Conservation (phyloP, 2,329 filamentous ascomycete species). For the Pseudogymnoascus destructans region DNA sequence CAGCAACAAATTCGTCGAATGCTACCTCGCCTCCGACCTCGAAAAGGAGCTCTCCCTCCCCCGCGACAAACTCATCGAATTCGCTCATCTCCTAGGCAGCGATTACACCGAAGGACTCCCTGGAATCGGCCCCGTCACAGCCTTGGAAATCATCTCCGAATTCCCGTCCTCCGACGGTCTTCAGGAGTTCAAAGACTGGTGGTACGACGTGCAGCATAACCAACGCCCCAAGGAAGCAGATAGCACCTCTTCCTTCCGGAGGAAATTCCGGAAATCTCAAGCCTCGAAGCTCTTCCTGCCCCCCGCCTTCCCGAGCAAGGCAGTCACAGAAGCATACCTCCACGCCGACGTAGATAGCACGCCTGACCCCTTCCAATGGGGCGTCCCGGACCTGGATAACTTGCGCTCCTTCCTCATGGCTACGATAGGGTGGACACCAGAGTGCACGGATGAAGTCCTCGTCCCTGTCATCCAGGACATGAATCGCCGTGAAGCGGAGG, state of each 20-base stretch:
- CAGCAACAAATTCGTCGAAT: constrained; percentile 93
- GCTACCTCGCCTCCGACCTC: constrained; percentile 72
- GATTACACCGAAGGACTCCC: constrained; percentile 92
- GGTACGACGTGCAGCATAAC: constrained; percentile 59
- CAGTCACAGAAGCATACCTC: constrained; percentile 73
- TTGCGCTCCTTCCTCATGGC: constrained; percentile 74
- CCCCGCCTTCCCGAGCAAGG: constrained; percentile 59
- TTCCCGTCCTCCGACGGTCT: constrained; percentile 52
- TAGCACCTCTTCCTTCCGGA: constrained; percentile 52
- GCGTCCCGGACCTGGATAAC: constrained; percentile 81
- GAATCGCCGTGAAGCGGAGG: constrained; percentile 77
- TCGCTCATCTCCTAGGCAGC: constrained; percentile 82
- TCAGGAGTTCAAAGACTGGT: constrained; percentile 76
- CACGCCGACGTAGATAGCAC: constrained; percentile 73
- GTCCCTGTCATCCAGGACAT: constrained; percentile 93
- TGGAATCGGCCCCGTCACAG: constrained; percentile 86
- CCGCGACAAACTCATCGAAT: constrained; percentile 72
- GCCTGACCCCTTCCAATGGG: constrained; percentile 80
- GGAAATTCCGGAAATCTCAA: constrained; percentile 73
- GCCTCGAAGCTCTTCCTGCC: constrained; percentile 78
- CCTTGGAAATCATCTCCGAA: constrained; percentile 85
- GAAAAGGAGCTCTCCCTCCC: constrained; percentile 82
- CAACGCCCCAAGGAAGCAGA: constrained; percentile 53
- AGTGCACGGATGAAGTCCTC: constrained; percentile 87
- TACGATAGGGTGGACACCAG: constrained; percentile 85